Evolutionary conservation across 73 alveolate genomes (phyloP), one percentile per base, ranked within the genome.

Genomic region (Uronychia setigera): DNA sequence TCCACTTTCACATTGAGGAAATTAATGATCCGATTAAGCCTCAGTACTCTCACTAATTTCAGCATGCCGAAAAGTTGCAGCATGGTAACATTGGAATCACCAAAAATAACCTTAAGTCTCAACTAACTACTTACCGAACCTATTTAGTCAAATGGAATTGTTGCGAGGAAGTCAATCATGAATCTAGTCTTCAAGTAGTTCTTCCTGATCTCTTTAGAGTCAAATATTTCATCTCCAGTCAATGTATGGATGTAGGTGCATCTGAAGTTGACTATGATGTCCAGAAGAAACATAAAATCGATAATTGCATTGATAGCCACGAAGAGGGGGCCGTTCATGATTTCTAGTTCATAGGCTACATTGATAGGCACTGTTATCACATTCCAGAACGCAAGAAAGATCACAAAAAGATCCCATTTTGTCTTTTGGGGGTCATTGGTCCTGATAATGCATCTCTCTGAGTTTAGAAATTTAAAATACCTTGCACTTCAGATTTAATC

Each of bases 141-240:
- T n/a, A 89, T 34, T n/a, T 57, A 35, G 57, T 90, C 92, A 31
- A 90, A 67, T 1, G 95, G 95, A 57, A 90, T 60, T 57, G 91
- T 60, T 11, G 95, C 92, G 0, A 90, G 81, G 78, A 90, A 67
- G 34, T 90, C 95, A 32, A 90, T 80, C 57, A 79, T 32, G 75
- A 90, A 90, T 80, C 92, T 57, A 14, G 59, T 80, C 74, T 58
- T 79, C 13, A 90, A 32, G 76, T 90, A 90, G 60, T 84, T 58
- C 33, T 76, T 35, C 19, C 88, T 84, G 60, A 90, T 84, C 59
- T 33, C 32, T 35, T 90, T 90, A 26, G 86, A 25, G 77, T 74
- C 34, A 13, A 58, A 31, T 0, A 90, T 46, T 59, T 90, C 95
- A 0, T 34, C 83, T 29, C 92, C 92, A 11, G 92, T 79, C 1